A percentile compares a stretch with the other conserved stretches of the same genome.
phyloP scores from a whole-genome alignment of 1,284 basidiomycete genomes.

The Thelephora terrestris region DNA sequence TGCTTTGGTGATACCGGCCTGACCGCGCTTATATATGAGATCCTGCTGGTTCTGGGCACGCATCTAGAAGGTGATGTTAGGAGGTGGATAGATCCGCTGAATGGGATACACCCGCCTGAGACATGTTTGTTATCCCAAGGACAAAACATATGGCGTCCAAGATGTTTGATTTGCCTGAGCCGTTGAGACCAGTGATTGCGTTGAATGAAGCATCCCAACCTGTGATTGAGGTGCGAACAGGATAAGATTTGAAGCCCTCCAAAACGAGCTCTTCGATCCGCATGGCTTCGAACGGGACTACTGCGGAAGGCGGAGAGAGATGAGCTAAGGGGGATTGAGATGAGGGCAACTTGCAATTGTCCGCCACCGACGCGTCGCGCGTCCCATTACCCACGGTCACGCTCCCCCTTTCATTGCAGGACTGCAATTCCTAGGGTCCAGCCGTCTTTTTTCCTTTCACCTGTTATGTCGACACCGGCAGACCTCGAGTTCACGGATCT shows the following conservation, averaged over 20 bases:
- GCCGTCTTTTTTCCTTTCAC: too few species aligned
- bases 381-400: background rate
- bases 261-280: constrained; percentile 76
- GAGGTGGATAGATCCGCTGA: background rate
- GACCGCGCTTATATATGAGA: constrained; percentile 95
- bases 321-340: background rate
- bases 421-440: background rate
- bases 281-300: constrained; percentile 31
- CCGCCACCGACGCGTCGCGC: constrained; percentile 5
- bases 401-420: constrained; percentile 1
- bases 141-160: constrained; percentile 97
- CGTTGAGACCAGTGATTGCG: constrained; percentile 95
- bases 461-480: background rate
- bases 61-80: constrained; percentile 43
- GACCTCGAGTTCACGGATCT: constrained; percentile 8
- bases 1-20: constrained; percentile 95
- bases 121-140: constrained; percentile 92
- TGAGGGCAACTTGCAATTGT: constrained; percentile 5
- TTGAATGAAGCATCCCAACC: constrained; percentile 97
- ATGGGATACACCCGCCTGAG: constrained; percentile 43
- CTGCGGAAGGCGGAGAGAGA: background rate
- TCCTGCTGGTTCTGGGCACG: constrained; percentile 95
- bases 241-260: constrained; percentile 94
- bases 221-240: constrained; percentile 87
- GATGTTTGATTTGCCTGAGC: constrained; percentile 94